Evolutionary conservation across 257 asterid genomes (phyloP), one percentile per base, ranked within the genome.

Genomic region (Jaltomata sinuosa): DNA sequence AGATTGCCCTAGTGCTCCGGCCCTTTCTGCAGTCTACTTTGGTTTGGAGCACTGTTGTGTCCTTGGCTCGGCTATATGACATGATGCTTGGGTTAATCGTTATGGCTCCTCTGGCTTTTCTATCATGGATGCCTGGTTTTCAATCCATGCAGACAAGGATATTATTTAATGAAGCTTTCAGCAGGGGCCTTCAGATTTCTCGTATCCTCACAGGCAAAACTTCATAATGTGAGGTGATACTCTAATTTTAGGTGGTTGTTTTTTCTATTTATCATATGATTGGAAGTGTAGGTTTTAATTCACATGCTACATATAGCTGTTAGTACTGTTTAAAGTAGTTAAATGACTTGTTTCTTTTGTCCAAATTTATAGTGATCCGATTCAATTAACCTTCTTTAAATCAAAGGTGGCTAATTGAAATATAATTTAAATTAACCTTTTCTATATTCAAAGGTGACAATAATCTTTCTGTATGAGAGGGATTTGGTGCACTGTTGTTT

Each of bases 101-200:
- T 71, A 93, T 96, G 99, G 94, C 85, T 67, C 99, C 99, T 1
- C 80, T 96, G 88, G 99, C 97, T 7, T 59, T 93, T 8, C 87
- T 96, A 11, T 96, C 99, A 3, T 96, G 99, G 99, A 91, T 96
- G 95, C 99, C 99, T 84, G 97, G 99, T 57, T 94, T 94, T 84
- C 97, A 95, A 83, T 84, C 93, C 83, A 95, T 94, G 98, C 97
- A 95, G 89, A 95, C 98, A 11, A 92, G 97, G 94, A 94, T 93
- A 67, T 88, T 94, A 69, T 95, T 93, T 82, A 95, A 95, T 85
- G 98, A 95, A 85, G 99, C 94, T 79, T 94, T 94, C 88, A 96
- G 99, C 85, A 87, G 99, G 81, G 98, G 99, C 18, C 98, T 96
- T 87, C 98, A 96, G 83, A 96, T 96, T 77, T 96, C 99, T 59